Evolutionary conservation across 192 early-diverging fungal species (phyloP), one percentile per base, ranked within the genome.

Genomic region (Helicostylum pulchrum): DNA sequence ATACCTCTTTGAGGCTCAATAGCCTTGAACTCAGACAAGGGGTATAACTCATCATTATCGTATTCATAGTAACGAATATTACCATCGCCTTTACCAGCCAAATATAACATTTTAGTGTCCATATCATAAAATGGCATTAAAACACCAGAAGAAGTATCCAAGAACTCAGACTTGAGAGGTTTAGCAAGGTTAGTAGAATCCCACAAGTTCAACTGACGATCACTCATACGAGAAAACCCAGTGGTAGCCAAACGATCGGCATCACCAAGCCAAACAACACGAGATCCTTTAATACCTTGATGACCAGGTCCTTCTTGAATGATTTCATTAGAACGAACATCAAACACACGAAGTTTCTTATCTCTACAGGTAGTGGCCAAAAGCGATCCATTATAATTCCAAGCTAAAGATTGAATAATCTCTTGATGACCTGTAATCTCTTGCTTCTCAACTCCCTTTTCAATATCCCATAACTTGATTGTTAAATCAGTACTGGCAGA

Each of bases 21-120:
- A 30, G 94, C 94, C 67, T 94, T 86, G 79, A 88, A 96, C 73
- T 96, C 92, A 36, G 94, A 90, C 34, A 99, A 75, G 49, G 74
- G 79, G 81, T 86, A 89, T 70, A 99, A 70, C 52, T 93, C 92
- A 67, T 98, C 96, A 69, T 97, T 93, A 60, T 90, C 91, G 72
- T 90, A 97, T 82, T 99, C 97, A 73, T 91, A 99, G 83, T 98
- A 98, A 31, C 96, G 90, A 73, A 99, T 98, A 78, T 95, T 99
- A 44, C 94, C 97, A 79, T 99, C 97, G 67, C 83, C 94, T 76
- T 99, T 99, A 56, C 97, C 97, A 12, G 92, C 95, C 64, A 99
- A 73, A 71, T 90, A 99, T 21, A 99, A 82, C 82, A 99, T 89
- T 61, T 81, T 88, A 17, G 90, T 94, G 74, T 96, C 90, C 20